Conservation (phyloP, 495 filamentous ascomycete genomes). For the Hapsidospora chrysogenum region DNA sequence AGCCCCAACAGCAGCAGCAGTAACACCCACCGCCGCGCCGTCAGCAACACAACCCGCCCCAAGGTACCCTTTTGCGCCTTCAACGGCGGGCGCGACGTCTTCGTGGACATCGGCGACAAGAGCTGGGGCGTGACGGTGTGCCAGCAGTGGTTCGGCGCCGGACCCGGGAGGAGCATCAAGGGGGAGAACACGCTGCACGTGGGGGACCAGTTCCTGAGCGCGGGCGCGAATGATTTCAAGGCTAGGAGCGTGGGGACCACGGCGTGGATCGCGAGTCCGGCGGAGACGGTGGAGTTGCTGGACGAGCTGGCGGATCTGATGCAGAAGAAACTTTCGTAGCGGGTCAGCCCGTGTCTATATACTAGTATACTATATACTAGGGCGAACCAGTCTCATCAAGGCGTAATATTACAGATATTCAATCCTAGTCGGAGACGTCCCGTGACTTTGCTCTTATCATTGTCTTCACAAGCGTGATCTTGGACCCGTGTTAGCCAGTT, state of each 20-base stretch:
- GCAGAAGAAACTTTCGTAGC: slow-evolving; percentile 28
- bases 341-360: too few species aligned
- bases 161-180: slow-evolving; percentile 18
- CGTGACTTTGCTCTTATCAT: too few species aligned
- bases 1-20: neutral
- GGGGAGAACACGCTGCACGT: slow-evolving; percentile 58
- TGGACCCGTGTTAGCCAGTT: too few species aligned
- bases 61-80: slow-evolving; percentile 92
- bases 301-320: slow-evolving; percentile 57
- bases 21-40: slow-evolving; percentile 20
- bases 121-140: slow-evolving; percentile 83
- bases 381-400: too few species aligned
- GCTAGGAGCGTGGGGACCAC: slow-evolving; percentile 48
- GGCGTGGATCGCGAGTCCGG: slow-evolving; percentile 83
- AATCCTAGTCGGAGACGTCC: too few species aligned
- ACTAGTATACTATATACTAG: too few species aligned
- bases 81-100: slow-evolving; percentile 93
- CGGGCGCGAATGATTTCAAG: slow-evolving; percentile 95
- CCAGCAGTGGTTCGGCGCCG: slow-evolving; percentile 69
- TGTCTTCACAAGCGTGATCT: too few species aligned
- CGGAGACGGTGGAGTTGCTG: slow-evolving; percentile 73
- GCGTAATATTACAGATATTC: too few species aligned
- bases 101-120: slow-evolving; percentile 98
- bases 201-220: slow-evolving; percentile 90
- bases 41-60: slow-evolving; percentile 23